phyloP scores from a whole-genome alignment of 2,329 filamentous ascomycete genomes.

The Hypoxylon sp. region DNA sequence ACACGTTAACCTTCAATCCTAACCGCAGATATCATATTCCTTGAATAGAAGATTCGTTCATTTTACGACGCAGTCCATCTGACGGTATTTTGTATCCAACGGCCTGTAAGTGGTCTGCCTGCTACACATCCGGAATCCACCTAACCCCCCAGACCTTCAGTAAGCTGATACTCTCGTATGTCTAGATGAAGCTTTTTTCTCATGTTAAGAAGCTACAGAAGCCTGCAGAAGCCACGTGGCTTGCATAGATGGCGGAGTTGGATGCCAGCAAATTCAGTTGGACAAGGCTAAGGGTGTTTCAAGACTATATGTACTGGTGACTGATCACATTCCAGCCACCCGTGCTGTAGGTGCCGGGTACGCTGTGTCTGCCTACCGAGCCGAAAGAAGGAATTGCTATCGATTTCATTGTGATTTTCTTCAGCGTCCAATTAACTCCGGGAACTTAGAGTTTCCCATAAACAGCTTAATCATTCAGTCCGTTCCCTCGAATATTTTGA shows the following conservation, averaged over 20 bases:
- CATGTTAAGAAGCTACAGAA: slow-evolving; percentile 10
- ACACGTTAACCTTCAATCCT: background rate
- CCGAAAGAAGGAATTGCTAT: slow-evolving; percentile 24
- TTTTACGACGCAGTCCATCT: slow-evolving; percentile 12
- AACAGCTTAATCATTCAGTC: slow-evolving; percentile 10
- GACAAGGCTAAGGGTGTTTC: slow-evolving; percentile 34
- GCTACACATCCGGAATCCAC: slow-evolving; percentile 1
- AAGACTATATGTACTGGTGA: slow-evolving; percentile 28
- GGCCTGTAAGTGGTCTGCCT: background rate
- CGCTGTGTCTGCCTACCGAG: slow-evolving; percentile 24
- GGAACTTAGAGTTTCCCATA: slow-evolving; percentile 5
- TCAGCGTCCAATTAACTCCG: slow-evolving; percentile 11
- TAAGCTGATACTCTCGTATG: slow-evolving; percentile 25
- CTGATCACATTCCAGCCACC: slow-evolving; percentile 41
- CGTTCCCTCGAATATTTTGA: slow-evolving; percentile 2
- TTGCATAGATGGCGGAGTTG: slow-evolving; percentile 25
- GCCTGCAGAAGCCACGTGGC: slow-evolving; percentile 35
- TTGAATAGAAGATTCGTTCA: slow-evolving; percentile 10
- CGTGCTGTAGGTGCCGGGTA: slow-evolving; percentile 16
- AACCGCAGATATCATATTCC: slow-evolving; percentile 10
- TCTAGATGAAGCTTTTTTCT: slow-evolving; percentile 23
- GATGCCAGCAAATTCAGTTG: slow-evolving; percentile 24
- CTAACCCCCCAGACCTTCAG: background rate
- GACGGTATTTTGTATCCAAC: slow-evolving; percentile 10
- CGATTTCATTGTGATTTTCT: slow-evolving; percentile 10